Percentiles rank a stretch among this genome's conserved stretches.
Evolutionary conservation across 306 rosid species (phyloP).

Genomic region (Quercus alba): DNA sequence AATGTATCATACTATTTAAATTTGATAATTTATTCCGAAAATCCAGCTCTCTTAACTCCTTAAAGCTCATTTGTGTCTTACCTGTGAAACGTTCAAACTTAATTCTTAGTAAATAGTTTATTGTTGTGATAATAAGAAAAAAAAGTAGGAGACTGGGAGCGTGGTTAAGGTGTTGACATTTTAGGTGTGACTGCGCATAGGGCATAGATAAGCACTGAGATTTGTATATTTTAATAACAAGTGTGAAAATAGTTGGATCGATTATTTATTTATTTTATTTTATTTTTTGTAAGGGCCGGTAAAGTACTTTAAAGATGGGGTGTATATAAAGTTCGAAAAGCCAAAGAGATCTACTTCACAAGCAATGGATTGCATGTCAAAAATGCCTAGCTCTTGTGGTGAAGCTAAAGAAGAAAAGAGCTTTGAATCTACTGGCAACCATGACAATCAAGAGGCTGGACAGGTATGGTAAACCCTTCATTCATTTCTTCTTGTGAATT

Average conservation of each 20-base stretch:
- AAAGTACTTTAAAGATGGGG: not conserved
- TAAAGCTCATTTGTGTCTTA: constrained; percentile 19
- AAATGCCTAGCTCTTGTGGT: constrained; percentile 28
- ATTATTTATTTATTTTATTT: not conserved
- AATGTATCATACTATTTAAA: too few relatives aligned
- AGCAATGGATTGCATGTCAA: constrained; percentile 15
- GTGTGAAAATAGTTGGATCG: constrained; percentile 24
- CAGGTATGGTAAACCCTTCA: constrained; percentile 18
- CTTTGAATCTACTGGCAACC: constrained; percentile 25
- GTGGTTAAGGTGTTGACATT: constrained; percentile 59
- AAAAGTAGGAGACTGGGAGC: constrained; percentile 3
- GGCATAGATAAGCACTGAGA: constrained; percentile 21
- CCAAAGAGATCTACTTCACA: constrained; percentile 19
- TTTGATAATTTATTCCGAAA: not conserved
- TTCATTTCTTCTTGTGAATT: not conserved
- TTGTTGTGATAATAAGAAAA: not conserved
- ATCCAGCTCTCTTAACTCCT: constrained; percentile 14
- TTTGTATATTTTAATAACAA: constrained; percentile 25
- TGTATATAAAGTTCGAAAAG: not conserved
- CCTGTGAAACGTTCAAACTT: constrained; percentile 29
- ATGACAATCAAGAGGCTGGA: constrained; percentile 16
- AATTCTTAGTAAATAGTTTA: constrained; percentile 3
- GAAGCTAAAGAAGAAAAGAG: constrained; percentile 27
- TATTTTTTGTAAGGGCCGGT: constrained; percentile 10
- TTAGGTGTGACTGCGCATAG: constrained; percentile 37